phyloP scores from a whole-genome alignment of 306 rosid species.

The Sphenostylis stenocarpa region DNA sequence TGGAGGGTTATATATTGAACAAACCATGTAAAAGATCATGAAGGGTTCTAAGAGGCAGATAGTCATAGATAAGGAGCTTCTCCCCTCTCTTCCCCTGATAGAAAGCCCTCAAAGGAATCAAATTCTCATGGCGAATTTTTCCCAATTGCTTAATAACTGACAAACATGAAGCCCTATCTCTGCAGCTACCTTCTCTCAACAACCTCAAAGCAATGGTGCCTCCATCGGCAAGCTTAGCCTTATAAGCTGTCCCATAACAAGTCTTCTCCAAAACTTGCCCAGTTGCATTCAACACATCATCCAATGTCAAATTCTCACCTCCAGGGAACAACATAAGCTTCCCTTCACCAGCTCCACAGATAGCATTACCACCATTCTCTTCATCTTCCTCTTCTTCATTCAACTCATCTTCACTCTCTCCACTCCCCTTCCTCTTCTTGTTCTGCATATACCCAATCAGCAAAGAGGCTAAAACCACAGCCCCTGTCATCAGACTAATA shows the following conservation, averaged over 20 bases:
- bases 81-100: constrained; percentile 97
- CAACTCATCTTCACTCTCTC: constrained; percentile 81
- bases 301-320: constrained; percentile 89
- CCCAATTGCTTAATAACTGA: constrained; percentile 84
- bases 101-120: constrained; percentile 96
- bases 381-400: constrained; percentile 72
- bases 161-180: constrained; percentile 72
- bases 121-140: constrained; percentile 83
- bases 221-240: constrained; percentile 97
- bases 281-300: constrained; percentile 94
- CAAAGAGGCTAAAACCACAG: constrained; percentile 86
- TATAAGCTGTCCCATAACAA: constrained; percentile 88
- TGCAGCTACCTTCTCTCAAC: constrained; percentile 93
- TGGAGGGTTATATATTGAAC: constrained; percentile 12
- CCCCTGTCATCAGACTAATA: constrained; percentile 84
- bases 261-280: constrained; percentile 99
- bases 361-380: constrained; percentile 39
- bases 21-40: constrained; percentile 89
- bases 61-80: constrained; percentile 91
- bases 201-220: constrained; percentile 84
- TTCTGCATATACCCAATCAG: constrained; percentile 84
- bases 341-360: constrained; percentile 64
- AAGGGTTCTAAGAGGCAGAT: constrained; percentile 69
- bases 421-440: constrained; percentile 71
- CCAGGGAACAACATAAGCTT: constrained; percentile 90